Conservation (phyloP, 768 basidiomycete genomes). For the Lentinula raphanica region DNA sequence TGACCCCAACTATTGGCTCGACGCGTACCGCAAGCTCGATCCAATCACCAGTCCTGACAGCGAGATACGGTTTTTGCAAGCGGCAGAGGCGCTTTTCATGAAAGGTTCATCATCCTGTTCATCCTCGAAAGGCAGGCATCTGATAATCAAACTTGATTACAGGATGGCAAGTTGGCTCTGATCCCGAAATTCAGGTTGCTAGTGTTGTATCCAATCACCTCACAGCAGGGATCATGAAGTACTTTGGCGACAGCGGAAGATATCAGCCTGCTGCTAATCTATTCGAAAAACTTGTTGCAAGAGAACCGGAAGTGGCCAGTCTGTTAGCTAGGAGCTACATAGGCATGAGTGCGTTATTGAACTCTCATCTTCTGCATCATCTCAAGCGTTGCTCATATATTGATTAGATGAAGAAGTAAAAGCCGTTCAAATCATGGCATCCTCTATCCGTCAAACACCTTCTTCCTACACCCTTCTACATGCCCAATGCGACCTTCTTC, state of each 20-base stretch:
- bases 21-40: constrained; percentile 93
- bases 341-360: constrained; percentile 81
- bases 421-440: constrained; percentile 88
- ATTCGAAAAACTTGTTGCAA: constrained; percentile 84
- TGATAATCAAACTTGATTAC: background rate
- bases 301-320: constrained; percentile 85
- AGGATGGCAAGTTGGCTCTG: constrained; percentile 99
- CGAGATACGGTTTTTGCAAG: constrained; percentile 85
- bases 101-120: constrained; percentile 51
- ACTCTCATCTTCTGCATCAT: background rate
- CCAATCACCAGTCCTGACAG: constrained; percentile 87
- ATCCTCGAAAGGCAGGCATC: background rate
- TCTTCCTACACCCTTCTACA: constrained; percentile 94
- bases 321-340: constrained; percentile 87
- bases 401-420: constrained; percentile 92
- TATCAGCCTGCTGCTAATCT: constrained; percentile 86
- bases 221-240: constrained; percentile 91
- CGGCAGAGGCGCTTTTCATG: constrained; percentile 81
- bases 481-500: constrained; percentile 90
- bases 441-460: constrained; percentile 78
- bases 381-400: background rate
- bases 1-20: constrained; percentile 85
- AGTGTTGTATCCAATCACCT: constrained; percentile 95
- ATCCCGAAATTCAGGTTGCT: constrained; percentile 98
- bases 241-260: constrained; percentile 89